Evolutionary conservation across 139 green algal genomes (phyloP).

Genomic region (Nannochloris sp.): DNA sequence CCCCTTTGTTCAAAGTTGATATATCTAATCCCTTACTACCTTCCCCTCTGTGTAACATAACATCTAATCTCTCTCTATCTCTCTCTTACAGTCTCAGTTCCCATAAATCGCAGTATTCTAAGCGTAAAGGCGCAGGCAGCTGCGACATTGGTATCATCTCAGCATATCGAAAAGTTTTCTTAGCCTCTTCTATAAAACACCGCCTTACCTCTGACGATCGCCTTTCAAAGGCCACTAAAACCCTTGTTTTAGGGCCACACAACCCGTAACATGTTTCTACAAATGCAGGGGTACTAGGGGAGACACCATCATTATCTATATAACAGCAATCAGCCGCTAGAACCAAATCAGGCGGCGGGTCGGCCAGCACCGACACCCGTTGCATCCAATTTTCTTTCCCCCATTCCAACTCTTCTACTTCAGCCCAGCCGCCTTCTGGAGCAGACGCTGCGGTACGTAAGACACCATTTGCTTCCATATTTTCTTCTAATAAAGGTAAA

Average conservation of each 20-base stretch:
- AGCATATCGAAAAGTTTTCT: conserved; percentile 8
- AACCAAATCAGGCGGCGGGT: conserved; percentile 10
- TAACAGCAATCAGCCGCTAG: conserved; percentile 37
- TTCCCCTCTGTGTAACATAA: no score
- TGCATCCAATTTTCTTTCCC: conserved; percentile 15
- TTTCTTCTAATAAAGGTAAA: conserved; percentile 24
- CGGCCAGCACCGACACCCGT: background rate
- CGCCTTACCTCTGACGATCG: conserved; percentile 23
- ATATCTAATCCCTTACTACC: no score
- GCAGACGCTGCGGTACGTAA: background rate
- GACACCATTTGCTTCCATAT: conserved; percentile 25
- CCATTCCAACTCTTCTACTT: conserved; percentile 23
- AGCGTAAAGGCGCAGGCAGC: background rate
- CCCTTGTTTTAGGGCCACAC: conserved; percentile 15
- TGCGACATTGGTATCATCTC: conserved; percentile 10
- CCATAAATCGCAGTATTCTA: conserved; percentile 35
- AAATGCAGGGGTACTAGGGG: conserved; percentile 25
- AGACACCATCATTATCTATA: conserved; percentile 20
- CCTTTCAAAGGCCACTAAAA: conserved; percentile 32
- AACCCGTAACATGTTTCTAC: conserved; percentile 29
- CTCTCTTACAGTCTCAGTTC: conserved; percentile 6
- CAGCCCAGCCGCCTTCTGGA: conserved; percentile 7
- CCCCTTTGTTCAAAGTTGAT: no score
- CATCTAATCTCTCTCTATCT: no score
- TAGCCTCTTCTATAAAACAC: conserved; percentile 12